Evolutionary conservation across 441 rosid genomes (phyloP), one percentile per base, ranked within the genome.

Genomic region (Adansonia rubrostipa): DNA sequence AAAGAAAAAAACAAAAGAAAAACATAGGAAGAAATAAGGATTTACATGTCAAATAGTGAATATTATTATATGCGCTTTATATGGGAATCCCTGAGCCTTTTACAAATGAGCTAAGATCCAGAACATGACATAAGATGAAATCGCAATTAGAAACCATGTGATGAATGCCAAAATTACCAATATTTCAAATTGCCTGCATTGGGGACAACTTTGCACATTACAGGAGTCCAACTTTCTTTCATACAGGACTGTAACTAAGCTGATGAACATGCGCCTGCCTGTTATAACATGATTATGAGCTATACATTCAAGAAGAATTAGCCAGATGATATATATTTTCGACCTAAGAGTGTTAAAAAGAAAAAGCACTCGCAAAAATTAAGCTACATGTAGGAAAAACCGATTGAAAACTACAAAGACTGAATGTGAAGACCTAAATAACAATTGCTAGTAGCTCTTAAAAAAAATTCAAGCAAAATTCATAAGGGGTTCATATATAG

Each of bases 261-360:
- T 63, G 97, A 95, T 47, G 98, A 90, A 84, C 97, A 89, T 33
- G 98, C 94, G 75, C 96, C 98, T 20, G 98, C 98, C 78, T 92
- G 97, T 10, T 98, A 92, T 81, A 94, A 78, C 75, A 89, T 85
- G 48, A 96, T 92, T 0, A 97, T 96, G 78, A 94, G 98, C 99
- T 96, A 86, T 88, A 74, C 19, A 67, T 80, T 81, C 66, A 50
- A 45, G 48, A 33, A 53, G 9, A 24, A 71, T 53, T 71, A 71
- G 24, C 63, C 62, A 1, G 14, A 24, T 15, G 47, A 53, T 15
- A 4, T n/a, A 53, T 24, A 71, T n/a, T 53, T 24, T 6, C 22
- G 1, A 20, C 20, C 1, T 11, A 69, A 22, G 42, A 13, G 58
- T 24, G 9, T 13, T 9, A 20, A 11, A 3, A 3, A 33, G 45